Percentiles rank a stretch among this genome's conserved stretches.
These are phyloP conservation scores for Lentinula sp. DNA, from an alignment of 768 basidiomycete genomes.

Conservation along the genomic window DNA sequence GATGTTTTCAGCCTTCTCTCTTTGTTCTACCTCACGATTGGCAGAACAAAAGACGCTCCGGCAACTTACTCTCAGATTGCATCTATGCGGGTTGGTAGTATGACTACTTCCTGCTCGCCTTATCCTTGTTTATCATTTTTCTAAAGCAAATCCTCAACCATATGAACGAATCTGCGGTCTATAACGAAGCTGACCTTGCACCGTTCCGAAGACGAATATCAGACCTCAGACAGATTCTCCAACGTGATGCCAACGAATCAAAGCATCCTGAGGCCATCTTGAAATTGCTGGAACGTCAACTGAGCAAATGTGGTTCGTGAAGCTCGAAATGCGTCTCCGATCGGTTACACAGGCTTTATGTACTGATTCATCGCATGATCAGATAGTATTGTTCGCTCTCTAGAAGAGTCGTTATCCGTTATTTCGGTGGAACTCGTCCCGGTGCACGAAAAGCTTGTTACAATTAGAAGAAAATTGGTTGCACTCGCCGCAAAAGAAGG, in stretches of 20 bases:
- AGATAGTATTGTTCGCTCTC: conserved; percentile 72
- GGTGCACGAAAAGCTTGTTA: conserved; percentile 84
- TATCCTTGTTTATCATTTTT: conserved; percentile 9
- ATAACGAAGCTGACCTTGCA: conserved; percentile 84
- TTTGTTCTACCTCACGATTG: conserved; percentile 96
- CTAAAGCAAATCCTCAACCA: conserved; percentile 92
- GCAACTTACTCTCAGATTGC: conserved; percentile 96
- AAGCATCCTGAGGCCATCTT: conserved; percentile 86
- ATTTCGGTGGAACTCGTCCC: conserved; percentile 88
- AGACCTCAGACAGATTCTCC: conserved; percentile 82
- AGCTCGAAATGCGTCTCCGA: neutral
- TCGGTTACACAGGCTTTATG: neutral
- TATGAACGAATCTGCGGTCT: conserved; percentile 93
- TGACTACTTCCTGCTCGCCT: neutral
- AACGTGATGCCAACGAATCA: conserved; percentile 71
- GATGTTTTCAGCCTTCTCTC: conserved; percentile 96
- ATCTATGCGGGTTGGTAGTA: conserved; percentile 81
- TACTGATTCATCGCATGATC: neutral
- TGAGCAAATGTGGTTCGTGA: conserved; percentile 84
- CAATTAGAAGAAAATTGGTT: conserved; percentile 82
- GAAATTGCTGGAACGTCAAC: conserved; percentile 82
- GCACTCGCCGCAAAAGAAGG: conserved; percentile 85
- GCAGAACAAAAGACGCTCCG: conserved; percentile 90
- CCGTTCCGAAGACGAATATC: conserved; percentile 81
- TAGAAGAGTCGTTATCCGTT: conserved; percentile 83